A percentile compares a stretch with the other conserved stretches of the same genome.
Evolutionary conservation across 345 rosid species (phyloP).

Genomic region (Euclidium syriacum): DNA sequence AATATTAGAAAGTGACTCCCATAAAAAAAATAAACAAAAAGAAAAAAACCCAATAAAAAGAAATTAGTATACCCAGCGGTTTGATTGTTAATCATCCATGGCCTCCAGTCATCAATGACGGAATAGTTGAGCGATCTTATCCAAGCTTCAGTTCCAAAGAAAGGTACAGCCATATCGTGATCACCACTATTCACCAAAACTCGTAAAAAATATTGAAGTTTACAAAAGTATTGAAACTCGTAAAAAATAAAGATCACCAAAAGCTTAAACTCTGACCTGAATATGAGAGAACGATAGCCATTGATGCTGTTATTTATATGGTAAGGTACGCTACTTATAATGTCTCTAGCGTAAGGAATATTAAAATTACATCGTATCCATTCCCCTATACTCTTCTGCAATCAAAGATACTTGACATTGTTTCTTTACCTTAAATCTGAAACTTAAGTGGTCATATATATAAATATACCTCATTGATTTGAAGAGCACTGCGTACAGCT

Average conservation of each 20-base stretch:
- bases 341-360: slow-evolving; percentile 5
- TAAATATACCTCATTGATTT: slow-evolving; percentile 5
- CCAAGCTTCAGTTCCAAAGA: slow-evolving; percentile 61
- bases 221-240: background rate
- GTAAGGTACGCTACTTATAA: slow-evolving; percentile 17
- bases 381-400: slow-evolving; percentile 12
- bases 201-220: background rate
- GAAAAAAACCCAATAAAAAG: no score
- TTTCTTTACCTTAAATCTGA: background rate
- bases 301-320: slow-evolving; percentile 21
- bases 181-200: slow-evolving; percentile 44
- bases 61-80: slow-evolving; percentile 58
- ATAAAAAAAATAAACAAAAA: background rate
- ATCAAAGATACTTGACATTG: background rate
- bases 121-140: slow-evolving; percentile 50
- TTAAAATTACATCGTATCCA: background rate
- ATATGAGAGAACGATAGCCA: slow-evolving; percentile 26
- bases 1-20: background rate
- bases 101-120: slow-evolving; percentile 51
- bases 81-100: slow-evolving; percentile 46
- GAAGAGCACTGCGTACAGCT: slow-evolving; percentile 9
- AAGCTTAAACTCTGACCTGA: slow-evolving; percentile 8
- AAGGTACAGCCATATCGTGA: slow-evolving; percentile 46
- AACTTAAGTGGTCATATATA: background rate
- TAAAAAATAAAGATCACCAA: background rate